Evolutionary conservation across 2,329 filamentous ascomycete species (phyloP), one percentile per base, ranked within the genome.

Genomic region (Aureobasidium sp.): DNA sequence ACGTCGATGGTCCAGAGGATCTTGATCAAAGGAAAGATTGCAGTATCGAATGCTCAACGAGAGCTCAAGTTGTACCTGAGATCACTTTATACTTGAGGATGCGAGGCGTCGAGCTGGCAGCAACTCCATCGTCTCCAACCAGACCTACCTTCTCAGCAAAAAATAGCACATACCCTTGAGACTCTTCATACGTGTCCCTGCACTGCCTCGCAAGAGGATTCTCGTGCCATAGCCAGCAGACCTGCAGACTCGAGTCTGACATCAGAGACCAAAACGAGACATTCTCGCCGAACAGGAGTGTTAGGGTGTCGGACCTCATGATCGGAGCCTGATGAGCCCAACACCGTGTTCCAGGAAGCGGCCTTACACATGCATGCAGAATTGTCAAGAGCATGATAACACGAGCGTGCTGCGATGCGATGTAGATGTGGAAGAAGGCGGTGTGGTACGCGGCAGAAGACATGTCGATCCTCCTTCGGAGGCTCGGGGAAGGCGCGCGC

Each of bases 121-220:
- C 7, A 5, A 29, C n/a, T 16, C 21, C 30, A 34, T 57, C 14
- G 25, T 5, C 25, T 59, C n/a, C 32, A 21, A 13, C 30, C 11
- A 27, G 41, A 48, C 44, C 32, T 47, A 34, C 54, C 13, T 37
- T 21, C 37, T 39, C 21, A 37, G 34, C 42, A 59, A 47, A 48
- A 34, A 48, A 59, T 54, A 59, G 54, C 32, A 27, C n/a, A 32
- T 21, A 10, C 7, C 6, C 54, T 39, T 39, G 44, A 8, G 36
- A 4, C 9, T 13, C 9, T 10, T 21, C 42, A 13, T 37, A 9
- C 2, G 8, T n/a, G 30, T 25, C 10, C 30, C 32, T 39, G 48
- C 54, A 59, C 54, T 59, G 54, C 54, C 54, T 59, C 54, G 42
- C 42, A 5, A 47, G 21, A 59, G n/a, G 14, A 30, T 48, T 48